A percentile compares a stretch with the other conserved stretches of the same genome.
Conservation (phyloP, 2,329 filamentous ascomycete genomes). For the Microdochium paspali region DNA sequence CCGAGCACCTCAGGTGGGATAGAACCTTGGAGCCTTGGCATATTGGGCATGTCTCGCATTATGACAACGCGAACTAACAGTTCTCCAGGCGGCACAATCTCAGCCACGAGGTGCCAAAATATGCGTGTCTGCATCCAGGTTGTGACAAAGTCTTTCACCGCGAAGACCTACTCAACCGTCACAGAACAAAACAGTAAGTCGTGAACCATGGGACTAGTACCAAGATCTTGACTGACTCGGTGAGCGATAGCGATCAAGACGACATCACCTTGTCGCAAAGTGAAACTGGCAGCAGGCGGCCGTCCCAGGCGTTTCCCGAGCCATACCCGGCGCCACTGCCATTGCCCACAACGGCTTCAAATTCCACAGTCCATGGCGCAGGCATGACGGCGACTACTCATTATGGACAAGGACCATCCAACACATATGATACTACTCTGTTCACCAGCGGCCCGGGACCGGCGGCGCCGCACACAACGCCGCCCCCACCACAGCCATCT, state of each 20-base stretch:
- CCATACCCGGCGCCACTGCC: slow-evolving; percentile 4
- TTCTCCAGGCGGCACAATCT: slow-evolving; percentile 46
- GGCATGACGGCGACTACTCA: not conserved
- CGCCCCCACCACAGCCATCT: not conserved
- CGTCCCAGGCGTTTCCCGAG: slow-evolving; percentile 14
- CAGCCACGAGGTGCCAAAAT: slow-evolving; percentile 45
- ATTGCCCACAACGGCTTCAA: not conserved
- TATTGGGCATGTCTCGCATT: slow-evolving; percentile 2
- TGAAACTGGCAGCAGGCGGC: slow-evolving; percentile 15
- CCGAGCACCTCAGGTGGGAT: slow-evolving; percentile 49
- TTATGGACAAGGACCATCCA: not conserved
- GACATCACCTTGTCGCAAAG: slow-evolving; percentile 23
- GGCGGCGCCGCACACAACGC: not conserved
- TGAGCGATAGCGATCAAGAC: slow-evolving; percentile 30
- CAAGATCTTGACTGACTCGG: slow-evolving; percentile 4
- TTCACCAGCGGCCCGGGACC: not conserved
- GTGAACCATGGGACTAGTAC: no score
- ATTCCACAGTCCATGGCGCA: not conserved
- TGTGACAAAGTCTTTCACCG: slow-evolving; percentile 51
- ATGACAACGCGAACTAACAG: slow-evolving; percentile 12
- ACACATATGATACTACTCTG: not conserved
- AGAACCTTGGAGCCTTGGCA: not conserved
- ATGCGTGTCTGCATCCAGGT: slow-evolving; percentile 38
- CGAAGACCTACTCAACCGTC: slow-evolving; percentile 49
- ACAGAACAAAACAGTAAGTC: slow-evolving; percentile 41